Percentiles rank a stretch among this genome's conserved stretches.
These are phyloP conservation scores for Pichia cactophila DNA, from an alignment of 1,139 yeast genomes.

Conservation along the genomic window DNA sequence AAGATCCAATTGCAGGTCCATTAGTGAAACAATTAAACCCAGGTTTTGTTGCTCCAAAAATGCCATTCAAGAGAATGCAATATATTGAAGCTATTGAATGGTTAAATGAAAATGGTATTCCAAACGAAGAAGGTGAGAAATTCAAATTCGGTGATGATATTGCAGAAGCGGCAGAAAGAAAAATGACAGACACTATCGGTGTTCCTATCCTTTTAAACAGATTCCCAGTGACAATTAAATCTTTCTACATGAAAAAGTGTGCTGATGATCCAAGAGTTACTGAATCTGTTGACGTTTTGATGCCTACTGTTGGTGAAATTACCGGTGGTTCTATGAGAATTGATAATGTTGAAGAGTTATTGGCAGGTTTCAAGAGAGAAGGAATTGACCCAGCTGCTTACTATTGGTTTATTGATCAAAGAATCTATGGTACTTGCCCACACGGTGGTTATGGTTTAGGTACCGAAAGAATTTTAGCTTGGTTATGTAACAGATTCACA, in stretches of 20 bases:
- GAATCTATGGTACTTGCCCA: conserved; percentile 95
- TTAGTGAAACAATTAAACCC: conserved; percentile 90
- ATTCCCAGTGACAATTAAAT: conserved; percentile 95
- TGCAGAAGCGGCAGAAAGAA: conserved; percentile 99
- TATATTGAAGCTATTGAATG: conserved; percentile 88
- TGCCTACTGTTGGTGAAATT: conserved; percentile 98
- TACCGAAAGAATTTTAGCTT: conserved; percentile 94
- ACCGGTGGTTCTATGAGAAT: conserved; percentile 99
- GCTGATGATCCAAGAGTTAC: conserved; percentile 88
- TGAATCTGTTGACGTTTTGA: conserved; percentile 93
- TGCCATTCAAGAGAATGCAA: conserved; percentile 87
- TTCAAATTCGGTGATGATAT: conserved; percentile 98
- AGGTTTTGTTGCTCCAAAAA: conserved; percentile 66
- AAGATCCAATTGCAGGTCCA: conserved; percentile 89
- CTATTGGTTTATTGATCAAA: conserved; percentile 95
- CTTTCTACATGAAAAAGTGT: conserved; percentile 96
- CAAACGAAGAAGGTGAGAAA: conserved; percentile 86
- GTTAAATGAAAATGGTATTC: conserved; percentile 91
- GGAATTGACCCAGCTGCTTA: conserved; percentile 69
- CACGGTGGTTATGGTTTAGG: conserved; percentile 99
- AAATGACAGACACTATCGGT: conserved; percentile 92
- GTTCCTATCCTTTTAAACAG: conserved; percentile 85
- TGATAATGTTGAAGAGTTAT: conserved; percentile 67
- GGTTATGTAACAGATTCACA: conserved; percentile 96
- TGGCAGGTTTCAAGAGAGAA: conserved; percentile 90